Conservation (phyloP, 257 asterid species). For the Striga asiatica region DNA sequence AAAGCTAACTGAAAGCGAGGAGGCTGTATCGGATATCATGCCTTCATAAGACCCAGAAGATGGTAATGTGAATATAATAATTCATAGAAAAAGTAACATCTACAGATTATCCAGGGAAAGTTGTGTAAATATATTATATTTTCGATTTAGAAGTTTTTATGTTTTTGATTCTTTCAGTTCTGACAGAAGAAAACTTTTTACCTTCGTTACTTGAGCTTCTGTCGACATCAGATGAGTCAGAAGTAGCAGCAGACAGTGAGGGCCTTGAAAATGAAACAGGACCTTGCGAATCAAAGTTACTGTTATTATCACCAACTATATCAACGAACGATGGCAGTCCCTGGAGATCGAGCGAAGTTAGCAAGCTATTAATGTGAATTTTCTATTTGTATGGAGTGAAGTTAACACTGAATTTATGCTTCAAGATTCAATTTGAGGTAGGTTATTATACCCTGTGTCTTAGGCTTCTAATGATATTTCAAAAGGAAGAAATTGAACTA, state of each 20-base stretch:
- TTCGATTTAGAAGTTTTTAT: too few relatives aligned
- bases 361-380: neutral
- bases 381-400: neutral
- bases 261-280: slow-evolving; percentile 42
- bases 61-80: neutral
- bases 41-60: slow-evolving; percentile 41
- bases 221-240: slow-evolving; percentile 42
- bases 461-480: too few relatives aligned
- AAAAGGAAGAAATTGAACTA: too few relatives aligned
- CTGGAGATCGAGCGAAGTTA: slow-evolving; percentile 23
- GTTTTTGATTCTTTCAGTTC: too few relatives aligned
- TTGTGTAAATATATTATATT: too few relatives aligned
- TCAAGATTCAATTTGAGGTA: too few relatives aligned
- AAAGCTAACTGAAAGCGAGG: slow-evolving; percentile 15
- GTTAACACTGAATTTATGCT: too few relatives aligned
- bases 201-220: slow-evolving; percentile 42
- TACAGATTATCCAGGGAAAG: too few relatives aligned
- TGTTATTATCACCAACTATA: slow-evolving; percentile 23
- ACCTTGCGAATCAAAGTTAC: slow-evolving; percentile 26
- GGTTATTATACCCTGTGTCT: too few relatives aligned
- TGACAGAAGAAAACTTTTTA: too few relatives aligned
- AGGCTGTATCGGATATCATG: slow-evolving; percentile 33
- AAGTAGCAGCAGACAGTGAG: slow-evolving; percentile 51
- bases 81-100: too few relatives aligned
- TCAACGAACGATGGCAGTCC: slow-evolving; percentile 30